Evolutionary conservation across 768 basidiomycete genomes (phyloP), one percentile per base, ranked within the genome.

Genomic region (Russula lepida): DNA sequence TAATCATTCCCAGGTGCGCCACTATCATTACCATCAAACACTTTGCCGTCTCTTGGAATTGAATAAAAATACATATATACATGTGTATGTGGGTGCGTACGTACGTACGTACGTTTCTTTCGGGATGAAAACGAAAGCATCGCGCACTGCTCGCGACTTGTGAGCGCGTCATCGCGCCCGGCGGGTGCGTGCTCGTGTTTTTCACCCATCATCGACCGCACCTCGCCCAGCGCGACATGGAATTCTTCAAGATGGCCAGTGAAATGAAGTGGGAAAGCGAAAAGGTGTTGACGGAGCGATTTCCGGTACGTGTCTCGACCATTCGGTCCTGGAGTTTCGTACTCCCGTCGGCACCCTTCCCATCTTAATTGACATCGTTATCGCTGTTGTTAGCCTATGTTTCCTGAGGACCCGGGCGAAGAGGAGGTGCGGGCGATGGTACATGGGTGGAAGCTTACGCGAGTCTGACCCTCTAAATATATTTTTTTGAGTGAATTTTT

Each of bases 191-290:
- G 0, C 81, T 95, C 1, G 89, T 93, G 1, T 95, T 97, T 72
- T 94, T 89, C 71, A 86, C 88, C 0, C 92, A 95, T 63, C 93
- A 97, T 66, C 80, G 89, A 0, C 94, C 94, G 0, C 87, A 88
- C 61, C 78, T 92, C 8, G 90, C 90, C 0, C 77, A 88, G 58
- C 81, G 85, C 13, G 94, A 97, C 68, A 82, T 94, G 76, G 79
- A 80, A 2, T 97, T 95, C 71, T 93, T 98, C 68, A 68, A 69
- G 9, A 82, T 80, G 67, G 91, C 89, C 3, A 69, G 74, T 35
- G 71, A 71, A 37, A 71, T 73, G 8, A 88, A 89, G 0, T 95
- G 93, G 95, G 64, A 63, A 5, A 89, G 88, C 63, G 81, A 89
- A 64, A 75, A 87, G 67, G 79, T 94, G 23, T 68, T 90, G 5